Conservation (phyloP, 2,329 filamentous ascomycete species). For the Sporothrix inflata region DNA sequence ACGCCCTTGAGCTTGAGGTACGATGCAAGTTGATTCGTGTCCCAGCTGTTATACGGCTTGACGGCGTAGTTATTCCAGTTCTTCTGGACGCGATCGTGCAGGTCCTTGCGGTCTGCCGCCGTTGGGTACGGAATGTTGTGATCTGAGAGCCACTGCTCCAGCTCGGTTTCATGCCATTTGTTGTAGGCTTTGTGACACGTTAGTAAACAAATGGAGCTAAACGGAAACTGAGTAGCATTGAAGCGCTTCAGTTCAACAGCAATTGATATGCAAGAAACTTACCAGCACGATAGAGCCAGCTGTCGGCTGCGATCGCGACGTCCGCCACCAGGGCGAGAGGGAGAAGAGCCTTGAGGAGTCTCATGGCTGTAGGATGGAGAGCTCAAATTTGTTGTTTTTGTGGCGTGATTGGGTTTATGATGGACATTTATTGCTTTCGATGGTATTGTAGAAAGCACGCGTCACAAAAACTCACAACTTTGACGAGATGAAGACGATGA, state of each 20-base stretch:
- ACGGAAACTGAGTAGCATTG: too few relatives aligned
- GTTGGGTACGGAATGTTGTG: constrained; percentile 89
- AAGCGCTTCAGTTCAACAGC: neutral
- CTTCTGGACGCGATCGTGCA: constrained; percentile 85
- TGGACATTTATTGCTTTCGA: neutral
- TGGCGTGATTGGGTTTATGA: neutral
- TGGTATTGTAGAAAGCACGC: neutral
- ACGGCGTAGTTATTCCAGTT: constrained; percentile 85
- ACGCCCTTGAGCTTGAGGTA: constrained; percentile 74
- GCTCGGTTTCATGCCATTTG: constrained; percentile 97
- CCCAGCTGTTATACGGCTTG: constrained; percentile 77
- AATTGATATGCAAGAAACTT: constrained; percentile 44
- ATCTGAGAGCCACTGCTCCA: constrained; percentile 95
- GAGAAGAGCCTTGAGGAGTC: constrained; percentile 71
- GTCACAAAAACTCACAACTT: neutral
- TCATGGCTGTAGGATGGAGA: constrained; percentile 59
- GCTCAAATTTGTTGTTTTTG: neutral
- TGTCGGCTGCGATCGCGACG: constrained; percentile 71
- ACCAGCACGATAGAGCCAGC: constrained; percentile 88
- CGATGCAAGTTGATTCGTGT: constrained; percentile 65
- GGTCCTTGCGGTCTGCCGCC: constrained; percentile 86
- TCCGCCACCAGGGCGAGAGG: constrained; percentile 73
- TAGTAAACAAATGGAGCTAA: neutral
- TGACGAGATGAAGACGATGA: neutral
- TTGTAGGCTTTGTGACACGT: constrained; percentile 72